phyloP scores from a whole-genome alignment of 495 filamentous ascomycete genomes.

The Schizothecium vesticola region DNA sequence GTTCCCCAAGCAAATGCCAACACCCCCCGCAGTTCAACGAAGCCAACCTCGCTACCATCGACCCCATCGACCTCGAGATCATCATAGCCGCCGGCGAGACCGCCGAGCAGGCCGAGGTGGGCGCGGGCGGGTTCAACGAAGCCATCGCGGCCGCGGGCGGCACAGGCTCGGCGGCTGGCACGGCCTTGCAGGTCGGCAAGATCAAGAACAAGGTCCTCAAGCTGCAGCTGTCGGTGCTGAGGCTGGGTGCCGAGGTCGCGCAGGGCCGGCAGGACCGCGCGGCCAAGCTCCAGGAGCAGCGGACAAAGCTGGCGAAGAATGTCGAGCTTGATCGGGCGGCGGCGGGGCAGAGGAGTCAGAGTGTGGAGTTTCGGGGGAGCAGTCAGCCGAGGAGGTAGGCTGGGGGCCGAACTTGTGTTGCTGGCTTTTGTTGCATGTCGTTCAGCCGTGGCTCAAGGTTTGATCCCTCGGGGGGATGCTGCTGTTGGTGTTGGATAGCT shows the following conservation, averaged over 20 bases:
- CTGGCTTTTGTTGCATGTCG: too few species aligned
- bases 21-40: conserved; percentile 28
- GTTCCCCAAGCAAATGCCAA: neutral
- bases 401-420: too few species aligned
- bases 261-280: conserved; percentile 30
- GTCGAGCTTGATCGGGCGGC: conserved; percentile 34
- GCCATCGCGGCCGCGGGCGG: conserved; percentile 37
- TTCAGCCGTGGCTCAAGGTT: too few species aligned
- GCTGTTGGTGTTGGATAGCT: neutral
- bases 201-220: conserved; percentile 54
- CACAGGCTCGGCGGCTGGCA: conserved; percentile 21
- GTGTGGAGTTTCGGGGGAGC: conserved; percentile 26
- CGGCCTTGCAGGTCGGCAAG: conserved; percentile 46
- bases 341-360: conserved; percentile 29
- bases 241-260: conserved; percentile 31
- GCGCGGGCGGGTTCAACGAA: conserved; percentile 39
- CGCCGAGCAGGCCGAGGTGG: conserved; percentile 37
- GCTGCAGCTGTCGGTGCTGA: conserved; percentile 37
- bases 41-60: conserved; percentile 31
- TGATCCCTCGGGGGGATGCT: too few species aligned
- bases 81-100: conserved; percentile 35
- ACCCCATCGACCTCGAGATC: conserved; percentile 32
- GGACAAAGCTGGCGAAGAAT: conserved; percentile 43
- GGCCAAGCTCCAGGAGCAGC: conserved; percentile 31
- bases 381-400: neutral